Percentiles rank a stretch among this genome's conserved stretches.
Conservation (phyloP, 768 basidiomycete species). For the Sporobolomyces pararoseus region DNA sequence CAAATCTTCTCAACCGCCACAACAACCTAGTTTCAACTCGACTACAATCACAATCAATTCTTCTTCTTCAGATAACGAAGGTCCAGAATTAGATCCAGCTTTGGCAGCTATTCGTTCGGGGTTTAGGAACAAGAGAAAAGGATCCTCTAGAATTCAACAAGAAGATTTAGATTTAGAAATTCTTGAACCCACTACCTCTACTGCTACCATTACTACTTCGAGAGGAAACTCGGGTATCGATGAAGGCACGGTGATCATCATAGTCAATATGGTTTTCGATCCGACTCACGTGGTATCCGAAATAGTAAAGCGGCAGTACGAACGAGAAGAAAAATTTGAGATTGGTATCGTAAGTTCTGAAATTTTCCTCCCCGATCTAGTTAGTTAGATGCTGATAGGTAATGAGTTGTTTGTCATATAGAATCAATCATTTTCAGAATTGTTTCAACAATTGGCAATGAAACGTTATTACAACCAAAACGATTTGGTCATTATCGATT, state of each 20-base stretch:
- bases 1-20: background rate
- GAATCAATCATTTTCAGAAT: constrained; percentile 21
- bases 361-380: background rate
- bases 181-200: background rate
- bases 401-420: background rate
- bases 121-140: background rate
- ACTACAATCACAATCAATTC: background rate
- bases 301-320: constrained; percentile 16
- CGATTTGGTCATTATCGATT: constrained; percentile 24
- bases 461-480: background rate
- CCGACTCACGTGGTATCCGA: background rate
- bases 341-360: constrained; percentile 8
- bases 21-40: background rate
- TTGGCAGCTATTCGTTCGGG: constrained; percentile 1
- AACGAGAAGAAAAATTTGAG: constrained; percentile 13
- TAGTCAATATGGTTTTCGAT: background rate
- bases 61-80: background rate
- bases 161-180: background rate
- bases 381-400: too few species aligned
- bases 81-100: background rate
- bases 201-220: too few species aligned
- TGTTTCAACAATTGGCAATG: constrained; percentile 22
- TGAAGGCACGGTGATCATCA: background rate
- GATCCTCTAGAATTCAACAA: constrained; percentile 5
- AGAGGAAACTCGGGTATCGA: too few species aligned